Evolutionary conservation across 345 rosid genomes (phyloP), one percentile per base, ranked within the genome.

Genomic region (Hypericum perforatum): DNA sequence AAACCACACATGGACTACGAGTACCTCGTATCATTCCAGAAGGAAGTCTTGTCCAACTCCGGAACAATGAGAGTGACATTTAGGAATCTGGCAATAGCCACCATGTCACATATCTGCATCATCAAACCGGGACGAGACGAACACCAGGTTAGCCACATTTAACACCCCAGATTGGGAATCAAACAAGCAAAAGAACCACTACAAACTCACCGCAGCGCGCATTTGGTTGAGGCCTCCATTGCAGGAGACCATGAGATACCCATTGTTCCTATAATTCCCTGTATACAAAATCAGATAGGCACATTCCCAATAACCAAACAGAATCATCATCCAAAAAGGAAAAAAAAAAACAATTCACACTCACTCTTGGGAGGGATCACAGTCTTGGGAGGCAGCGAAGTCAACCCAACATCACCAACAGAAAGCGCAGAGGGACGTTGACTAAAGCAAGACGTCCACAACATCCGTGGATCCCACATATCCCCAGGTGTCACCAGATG

Each of bases 91-190:
- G 78, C 71, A 39, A 72, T 44, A 9, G 71, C 45, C 37, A 69
- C 71, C 71, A 73, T 59, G 56, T 69, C 74, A 39, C 63, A 62
- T 7, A 69, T 73, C 78, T 73, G 65, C 29, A 12, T n/a, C 41
- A 44, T 8, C 50, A 9, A 22, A 22, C 32, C 32, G 2, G 32
- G 32, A 22, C 1, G 32, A 22, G 32, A 22, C 32, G 32, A 22
- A 22, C 4, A 22, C 32, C 32, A 1, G 32, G 15, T 46, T 32
- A 46, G 14, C 10, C 8, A 46, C 15, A n/a, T 2, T 11, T 41
- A 37, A 37, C 7, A 52, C 0, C 39, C 13, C 11, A 50, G n/a
- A 50, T 22, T 11, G 29, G 3, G 36, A 50, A 6, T 7, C 7
- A 10, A 37, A 7, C 11, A 10, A 38, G 37, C 7, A 22, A 7